Evolutionary conservation across 2,329 filamentous ascomycete species (phyloP), one percentile per base, ranked within the genome.

Genomic region (Aspergillus proliferans): DNA sequence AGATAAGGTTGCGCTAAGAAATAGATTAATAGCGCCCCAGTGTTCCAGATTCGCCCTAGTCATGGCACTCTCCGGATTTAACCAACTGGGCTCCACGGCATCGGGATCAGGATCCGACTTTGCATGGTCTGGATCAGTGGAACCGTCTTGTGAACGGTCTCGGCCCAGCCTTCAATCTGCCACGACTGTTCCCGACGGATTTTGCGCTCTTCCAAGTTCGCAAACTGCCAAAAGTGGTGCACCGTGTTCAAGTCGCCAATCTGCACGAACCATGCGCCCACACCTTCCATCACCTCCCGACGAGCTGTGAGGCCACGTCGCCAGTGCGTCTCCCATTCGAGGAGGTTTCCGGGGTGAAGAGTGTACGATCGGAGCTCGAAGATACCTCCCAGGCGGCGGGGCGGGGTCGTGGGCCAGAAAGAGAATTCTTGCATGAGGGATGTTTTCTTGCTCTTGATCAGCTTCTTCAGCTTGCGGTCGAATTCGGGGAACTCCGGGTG

Each of bases 281-380:
- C 91, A 12, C 93, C 93, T 71, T 98, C 93, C 93, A 98, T 98
- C 48, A 97, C 92, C 72, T 97, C 90, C 45, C 90, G 83, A 46
- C 93, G 83, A 2, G 93, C 93, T 71, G 88, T 87, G 47, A 98
- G 80, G 22, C 93, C 93, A 56, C 88, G 84, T 52, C 94, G 82
- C 93, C 93, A 98, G 73, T 98, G 93, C 38, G 88, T 94, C 78
- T 98, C 93, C 93, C 93, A 98, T 73, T 98, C 93, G 6, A 98
- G 80, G 40, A 98, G 78, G 68, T 96, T 96, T 39, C 93, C 93
- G 0, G 93, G 93, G 67, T 96, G 89, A 19, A 98, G 80, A 4
- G 90, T 96, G 76, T 98, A 98, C 1, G 93, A 96, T 46, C 93
- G 88, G 30, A 98, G 80, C 75, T 98, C 93, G 66, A 98, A 98